Percentiles rank a stretch among this genome's conserved stretches.
Evolutionary conservation across 805 yeast genomes (phyloP).

Genomic region (Kodamaea laetipori): DNA sequence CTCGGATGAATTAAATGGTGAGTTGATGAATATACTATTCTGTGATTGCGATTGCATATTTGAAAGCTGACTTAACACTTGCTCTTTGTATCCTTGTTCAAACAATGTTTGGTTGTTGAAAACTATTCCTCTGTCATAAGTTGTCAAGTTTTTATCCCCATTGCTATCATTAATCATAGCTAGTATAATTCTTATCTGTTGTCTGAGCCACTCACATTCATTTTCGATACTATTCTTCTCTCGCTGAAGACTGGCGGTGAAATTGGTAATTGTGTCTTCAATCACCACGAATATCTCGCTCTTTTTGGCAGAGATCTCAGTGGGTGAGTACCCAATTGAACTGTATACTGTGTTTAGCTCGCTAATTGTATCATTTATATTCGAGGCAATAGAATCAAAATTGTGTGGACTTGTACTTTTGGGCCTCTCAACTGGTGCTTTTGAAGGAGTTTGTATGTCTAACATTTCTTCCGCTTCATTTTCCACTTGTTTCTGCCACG

Average conservation of each 20-base stretch:
- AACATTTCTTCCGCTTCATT: background rate
- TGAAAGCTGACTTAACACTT: conserved; percentile 22
- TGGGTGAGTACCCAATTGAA: conserved; percentile 56
- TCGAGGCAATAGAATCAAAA: conserved; percentile 34
- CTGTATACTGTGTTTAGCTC: conserved; percentile 50
- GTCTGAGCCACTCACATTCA: conserved; percentile 49
- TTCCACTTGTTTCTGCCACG: conserved; percentile 11
- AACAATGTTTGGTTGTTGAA: conserved; percentile 28
- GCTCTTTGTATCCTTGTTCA: conserved; percentile 33
- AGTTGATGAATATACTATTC: conserved; percentile 16
- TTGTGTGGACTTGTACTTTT: conserved; percentile 2
- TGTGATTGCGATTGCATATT: conserved; percentile 16
- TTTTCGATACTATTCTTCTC: conserved; percentile 41
- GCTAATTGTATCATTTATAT: conserved; percentile 38
- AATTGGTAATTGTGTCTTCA: conserved; percentile 50
- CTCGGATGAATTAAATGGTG: conserved; percentile 24
- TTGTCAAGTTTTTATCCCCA: conserved; percentile 29
- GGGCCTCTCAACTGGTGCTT: conserved; percentile 11
- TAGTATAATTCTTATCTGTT: conserved; percentile 41
- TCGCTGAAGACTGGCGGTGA: conserved; percentile 31
- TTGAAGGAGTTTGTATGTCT: conserved; percentile 3
- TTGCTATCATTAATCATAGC: conserved; percentile 40
- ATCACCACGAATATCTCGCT: conserved; percentile 50
- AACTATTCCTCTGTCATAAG: conserved; percentile 34
- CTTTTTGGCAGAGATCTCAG: conserved; percentile 52